A percentile compares a stretch with the other conserved stretches of the same genome.
phyloP scores from a whole-genome alignment of 2,329 filamentous ascomycete genomes.

The Phialemoniopsis sp. region DNA sequence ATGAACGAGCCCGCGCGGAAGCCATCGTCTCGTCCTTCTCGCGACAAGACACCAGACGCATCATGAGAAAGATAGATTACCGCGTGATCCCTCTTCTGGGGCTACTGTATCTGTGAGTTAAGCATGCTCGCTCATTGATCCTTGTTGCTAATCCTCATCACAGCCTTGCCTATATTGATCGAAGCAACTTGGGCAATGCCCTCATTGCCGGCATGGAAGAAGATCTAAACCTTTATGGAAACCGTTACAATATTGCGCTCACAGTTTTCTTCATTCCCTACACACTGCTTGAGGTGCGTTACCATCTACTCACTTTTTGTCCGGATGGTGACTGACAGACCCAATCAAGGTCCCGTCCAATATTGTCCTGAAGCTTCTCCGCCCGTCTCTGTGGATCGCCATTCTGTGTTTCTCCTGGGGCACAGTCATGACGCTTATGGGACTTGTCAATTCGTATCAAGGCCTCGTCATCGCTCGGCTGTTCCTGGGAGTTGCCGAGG shows the following conservation, averaged over 20 bases:
- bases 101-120: too few relatives aligned
- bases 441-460: slow-evolving; percentile 33
- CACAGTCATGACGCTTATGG: slow-evolving; percentile 40
- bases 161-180: slow-evolving; percentile 9
- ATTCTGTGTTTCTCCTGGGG: slow-evolving; percentile 39
- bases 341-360: slow-evolving; percentile 34
- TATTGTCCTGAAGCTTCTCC: slow-evolving; percentile 31
- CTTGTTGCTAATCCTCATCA: background rate
- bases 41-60: too few relatives aligned
- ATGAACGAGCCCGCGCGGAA: too few relatives aligned
- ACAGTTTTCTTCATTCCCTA: slow-evolving; percentile 13
- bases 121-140: too few relatives aligned
- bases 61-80: too few relatives aligned
- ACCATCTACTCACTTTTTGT: too few relatives aligned
- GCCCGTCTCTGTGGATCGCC: slow-evolving; percentile 29
- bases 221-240: slow-evolving; percentile 7
- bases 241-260: slow-evolving; percentile 11
- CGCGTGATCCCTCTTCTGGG: too few relatives aligned
- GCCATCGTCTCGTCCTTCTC: too few relatives aligned
- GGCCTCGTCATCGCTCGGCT: slow-evolving; percentile 36
- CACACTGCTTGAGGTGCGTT: too few relatives aligned
- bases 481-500: slow-evolving; percentile 39
- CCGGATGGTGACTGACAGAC: too few relatives aligned
- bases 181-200: slow-evolving; percentile 12
- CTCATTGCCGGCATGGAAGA: slow-evolving; percentile 7